Conservation (phyloP, 768 basidiomycete species). For the Tylopilus balloui region DNA sequence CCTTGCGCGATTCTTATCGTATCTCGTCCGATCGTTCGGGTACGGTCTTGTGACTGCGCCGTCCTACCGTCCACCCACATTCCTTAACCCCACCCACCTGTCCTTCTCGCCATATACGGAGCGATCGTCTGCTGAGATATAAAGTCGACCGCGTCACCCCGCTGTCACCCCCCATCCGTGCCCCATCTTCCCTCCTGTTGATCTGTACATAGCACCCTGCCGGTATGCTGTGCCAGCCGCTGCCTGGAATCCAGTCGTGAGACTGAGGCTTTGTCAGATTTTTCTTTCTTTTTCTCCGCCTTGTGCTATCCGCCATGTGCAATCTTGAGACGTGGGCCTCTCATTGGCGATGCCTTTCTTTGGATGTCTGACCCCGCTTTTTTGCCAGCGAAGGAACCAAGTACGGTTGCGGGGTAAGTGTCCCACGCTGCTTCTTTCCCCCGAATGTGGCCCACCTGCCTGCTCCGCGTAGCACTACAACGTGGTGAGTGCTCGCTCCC, state of each 20-base stretch:
- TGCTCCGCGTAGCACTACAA: slow-evolving; percentile 60
- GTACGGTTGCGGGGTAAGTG: slow-evolving; percentile 60
- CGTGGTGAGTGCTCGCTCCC: slow-evolving; percentile 46
- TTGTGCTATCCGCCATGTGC: slow-evolving; percentile 40
- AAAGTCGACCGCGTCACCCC: slow-evolving; percentile 25
- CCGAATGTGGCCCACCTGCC: slow-evolving; percentile 3
- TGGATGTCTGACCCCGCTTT: slow-evolving; percentile 25
- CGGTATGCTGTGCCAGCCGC: slow-evolving; percentile 16
- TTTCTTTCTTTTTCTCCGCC: slow-evolving; percentile 8
- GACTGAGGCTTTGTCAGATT: slow-evolving; percentile 4
- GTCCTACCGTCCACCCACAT: slow-evolving; percentile 7
- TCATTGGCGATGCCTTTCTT: slow-evolving; percentile 15
- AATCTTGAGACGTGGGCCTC: slow-evolving; percentile 49
- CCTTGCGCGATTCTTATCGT: slow-evolving; percentile 22
- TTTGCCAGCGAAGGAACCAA: slow-evolving; percentile 63
- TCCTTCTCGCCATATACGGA: slow-evolving; percentile 13
- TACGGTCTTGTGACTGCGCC: slow-evolving; percentile 30
- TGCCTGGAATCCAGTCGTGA: background rate
- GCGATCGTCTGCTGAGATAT: slow-evolving; percentile 24
- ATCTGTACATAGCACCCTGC: slow-evolving; percentile 1
- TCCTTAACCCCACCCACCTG: slow-evolving; percentile 17
- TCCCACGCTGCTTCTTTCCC: slow-evolving; percentile 21
- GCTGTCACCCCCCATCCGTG: slow-evolving; percentile 10
- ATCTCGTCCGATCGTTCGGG: slow-evolving; percentile 30
- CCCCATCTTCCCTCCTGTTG: slow-evolving; percentile 8